These are phyloP conservation scores for Beauveria caledonica DNA, from an alignment of 2,329 filamentous ascomycete genomes.

Conservation along the genomic window DNA sequence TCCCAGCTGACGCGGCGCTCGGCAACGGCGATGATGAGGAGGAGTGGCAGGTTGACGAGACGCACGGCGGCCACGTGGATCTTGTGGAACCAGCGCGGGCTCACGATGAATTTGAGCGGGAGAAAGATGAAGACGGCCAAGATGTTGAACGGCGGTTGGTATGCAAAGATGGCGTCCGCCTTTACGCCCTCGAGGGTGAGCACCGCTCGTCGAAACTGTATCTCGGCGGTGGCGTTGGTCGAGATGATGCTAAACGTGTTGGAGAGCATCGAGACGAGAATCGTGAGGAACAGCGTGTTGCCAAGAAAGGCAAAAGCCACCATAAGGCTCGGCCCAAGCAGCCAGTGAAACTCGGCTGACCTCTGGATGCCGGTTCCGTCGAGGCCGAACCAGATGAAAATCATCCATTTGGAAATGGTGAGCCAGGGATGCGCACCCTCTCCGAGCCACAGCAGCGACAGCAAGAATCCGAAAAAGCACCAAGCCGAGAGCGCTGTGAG, in stretches of 20 bases:
- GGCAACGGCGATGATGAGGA: conserved; percentile 61
- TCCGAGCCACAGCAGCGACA: conserved; percentile 72
- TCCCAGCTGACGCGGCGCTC: conserved; percentile 64
- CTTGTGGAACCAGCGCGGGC: conserved; percentile 84
- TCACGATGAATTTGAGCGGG: conserved; percentile 68
- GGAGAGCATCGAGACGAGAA: conserved; percentile 77
- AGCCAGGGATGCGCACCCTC: conserved; percentile 49
- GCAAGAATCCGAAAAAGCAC: conserved; percentile 76
- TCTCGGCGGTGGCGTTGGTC: conserved; percentile 69
- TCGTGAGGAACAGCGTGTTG: conserved; percentile 82
- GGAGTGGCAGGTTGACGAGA: conserved; percentile 64
- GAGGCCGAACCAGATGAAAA: conserved; percentile 87
- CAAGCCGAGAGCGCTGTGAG: conserved; percentile 67
- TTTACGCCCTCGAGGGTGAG: conserved; percentile 81
- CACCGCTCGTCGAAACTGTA: conserved; percentile 73
- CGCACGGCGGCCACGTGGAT: conserved; percentile 73
- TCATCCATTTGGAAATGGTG: conserved; percentile 82
- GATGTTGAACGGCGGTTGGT: conserved; percentile 77
- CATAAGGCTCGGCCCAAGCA: conserved; percentile 75
- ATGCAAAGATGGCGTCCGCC: conserved; percentile 73
- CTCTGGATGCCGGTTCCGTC: conserved; percentile 59
- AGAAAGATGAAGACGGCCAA: conserved; percentile 65
- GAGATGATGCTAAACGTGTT: conserved; percentile 78
- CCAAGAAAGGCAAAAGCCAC: conserved; percentile 77
- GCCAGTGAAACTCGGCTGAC: conserved; percentile 63